phyloP scores from a whole-genome alignment of 2,329 filamentous ascomycete species.

The Diaporthe nobilis region DNA sequence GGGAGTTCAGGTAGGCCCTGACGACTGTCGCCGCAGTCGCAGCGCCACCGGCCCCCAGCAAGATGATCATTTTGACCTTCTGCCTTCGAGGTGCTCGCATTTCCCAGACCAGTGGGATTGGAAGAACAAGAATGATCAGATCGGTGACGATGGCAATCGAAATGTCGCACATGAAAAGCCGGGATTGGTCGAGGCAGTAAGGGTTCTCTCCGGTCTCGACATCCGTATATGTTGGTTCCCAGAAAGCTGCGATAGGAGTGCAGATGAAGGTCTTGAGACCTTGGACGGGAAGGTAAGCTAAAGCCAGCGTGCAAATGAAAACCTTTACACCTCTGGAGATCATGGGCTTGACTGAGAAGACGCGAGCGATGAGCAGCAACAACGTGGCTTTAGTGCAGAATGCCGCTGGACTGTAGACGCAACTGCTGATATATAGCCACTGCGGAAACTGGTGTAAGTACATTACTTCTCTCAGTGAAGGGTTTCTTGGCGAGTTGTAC shows the following conservation, averaged over 20 bases:
- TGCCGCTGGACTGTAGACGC: conserved; percentile 31
- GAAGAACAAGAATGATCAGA: conserved; percentile 52
- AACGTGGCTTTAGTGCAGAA: conserved; percentile 47
- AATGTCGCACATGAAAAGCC: conserved; percentile 52
- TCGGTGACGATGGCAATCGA: conserved; percentile 53
- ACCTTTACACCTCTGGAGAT: conserved; percentile 47
- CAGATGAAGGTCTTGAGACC: conserved; percentile 32
- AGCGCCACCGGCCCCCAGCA: conserved; percentile 51
- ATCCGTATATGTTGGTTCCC: conserved; percentile 38
- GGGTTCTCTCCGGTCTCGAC: conserved; percentile 5
- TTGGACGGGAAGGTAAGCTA: conserved; percentile 20
- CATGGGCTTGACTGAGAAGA: conserved; percentile 40
- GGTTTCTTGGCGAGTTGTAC: not conserved
- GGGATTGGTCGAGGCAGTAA: conserved; percentile 51
- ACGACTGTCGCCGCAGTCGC: conserved; percentile 48
- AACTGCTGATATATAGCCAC: conserved; percentile 21
- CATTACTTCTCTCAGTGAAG: too few species aligned
- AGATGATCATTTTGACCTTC: conserved; percentile 51
- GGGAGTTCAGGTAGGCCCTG: conserved; percentile 47
- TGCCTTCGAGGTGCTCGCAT: conserved; percentile 48
- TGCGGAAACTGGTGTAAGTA: not conserved
- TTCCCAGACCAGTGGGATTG: conserved; percentile 51
- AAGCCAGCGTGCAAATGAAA: conserved; percentile 47
- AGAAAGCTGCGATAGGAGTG: conserved; percentile 27
- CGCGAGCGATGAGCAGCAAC: conserved; percentile 51